Evolutionary conservation across 2,329 filamentous ascomycete genomes (phyloP).

Genomic region (Lojkania enalia): DNA sequence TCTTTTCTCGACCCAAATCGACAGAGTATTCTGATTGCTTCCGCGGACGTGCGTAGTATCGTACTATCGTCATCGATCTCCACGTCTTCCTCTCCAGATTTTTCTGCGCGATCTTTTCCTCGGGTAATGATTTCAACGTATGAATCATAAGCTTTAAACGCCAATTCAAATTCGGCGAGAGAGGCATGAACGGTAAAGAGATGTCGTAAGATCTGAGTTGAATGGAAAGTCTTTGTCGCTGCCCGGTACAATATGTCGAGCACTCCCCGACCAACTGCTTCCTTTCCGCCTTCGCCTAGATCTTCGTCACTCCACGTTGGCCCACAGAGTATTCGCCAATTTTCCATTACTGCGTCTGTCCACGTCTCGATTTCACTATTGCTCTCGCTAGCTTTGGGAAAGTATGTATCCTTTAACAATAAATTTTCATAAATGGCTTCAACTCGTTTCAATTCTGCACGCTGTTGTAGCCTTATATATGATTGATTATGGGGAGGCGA

Average conservation of each 20-base stretch:
- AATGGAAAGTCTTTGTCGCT: conserved; percentile 93
- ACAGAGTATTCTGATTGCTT: conserved; percentile 79
- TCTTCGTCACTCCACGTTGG: conserved; percentile 79
- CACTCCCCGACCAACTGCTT: conserved; percentile 72
- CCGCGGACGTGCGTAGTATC: conserved; percentile 75
- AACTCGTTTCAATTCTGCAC: conserved; percentile 75
- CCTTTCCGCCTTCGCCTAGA: conserved; percentile 78
- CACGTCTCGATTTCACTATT: conserved; percentile 82
- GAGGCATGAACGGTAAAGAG: conserved; percentile 87
- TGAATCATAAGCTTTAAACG: conserved; percentile 86
- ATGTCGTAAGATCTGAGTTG: conserved; percentile 81
- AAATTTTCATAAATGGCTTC: conserved; percentile 79
- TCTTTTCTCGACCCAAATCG: conserved; percentile 75
- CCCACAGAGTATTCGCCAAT: conserved; percentile 83
- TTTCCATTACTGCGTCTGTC: conserved; percentile 75
- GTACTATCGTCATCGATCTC: conserved; percentile 78
- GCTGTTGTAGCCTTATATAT: conserved; percentile 54
- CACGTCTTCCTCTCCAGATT: conserved; percentile 68
- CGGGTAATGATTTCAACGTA: conserved; percentile 87
- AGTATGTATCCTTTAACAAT: conserved; percentile 75
- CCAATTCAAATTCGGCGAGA: conserved; percentile 88
- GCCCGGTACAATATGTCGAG: conserved; percentile 87
- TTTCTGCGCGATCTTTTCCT: conserved; percentile 80
- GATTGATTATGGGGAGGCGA: conserved; percentile 28
- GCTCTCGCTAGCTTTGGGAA: conserved; percentile 79